These are phyloP conservation scores for Teunomyces tritomae DNA, from an alignment of 805 yeast species.

Conservation along the genomic window DNA sequence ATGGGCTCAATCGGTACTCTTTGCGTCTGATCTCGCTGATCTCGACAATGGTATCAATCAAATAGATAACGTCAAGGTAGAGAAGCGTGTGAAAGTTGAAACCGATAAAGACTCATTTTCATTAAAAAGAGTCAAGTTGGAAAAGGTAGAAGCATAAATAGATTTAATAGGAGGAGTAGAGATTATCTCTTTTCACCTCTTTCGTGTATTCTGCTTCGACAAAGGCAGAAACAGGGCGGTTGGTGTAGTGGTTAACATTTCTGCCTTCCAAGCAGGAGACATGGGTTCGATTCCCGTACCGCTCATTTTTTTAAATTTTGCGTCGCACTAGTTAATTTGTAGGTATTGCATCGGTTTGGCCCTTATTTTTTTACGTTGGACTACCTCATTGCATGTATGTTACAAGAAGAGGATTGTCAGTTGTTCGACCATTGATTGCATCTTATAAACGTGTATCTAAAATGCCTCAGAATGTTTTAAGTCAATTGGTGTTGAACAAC, in stretches of 20 bases:
- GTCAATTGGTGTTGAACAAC: conserved; percentile 14
- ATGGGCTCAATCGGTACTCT: conserved; percentile 96
- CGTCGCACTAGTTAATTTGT: not conserved
- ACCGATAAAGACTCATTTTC: not conserved
- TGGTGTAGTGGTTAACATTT: conserved; percentile 91
- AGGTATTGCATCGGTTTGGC: not conserved
- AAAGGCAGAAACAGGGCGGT: conserved; percentile 50
- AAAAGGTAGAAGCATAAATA: not conserved
- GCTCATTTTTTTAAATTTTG: conserved; percentile 45
- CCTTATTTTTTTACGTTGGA: not conserved
- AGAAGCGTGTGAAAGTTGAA: not conserved
- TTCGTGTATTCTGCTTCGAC: not conserved
- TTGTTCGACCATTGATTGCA: conserved; percentile 1
- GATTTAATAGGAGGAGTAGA: not conserved
- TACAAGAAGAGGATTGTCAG: not conserved
- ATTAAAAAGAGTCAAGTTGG: not conserved
- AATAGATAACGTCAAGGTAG: not conserved
- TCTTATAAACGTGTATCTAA: not conserved
- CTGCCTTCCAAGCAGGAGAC: conserved; percentile 94
- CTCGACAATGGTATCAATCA: conserved; percentile 63
- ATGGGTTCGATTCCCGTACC: conserved; percentile 94
- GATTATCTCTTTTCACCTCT: not conserved
- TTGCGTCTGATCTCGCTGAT: conserved; percentile 78
- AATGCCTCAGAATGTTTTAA: not conserved
- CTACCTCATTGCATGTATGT: not conserved